Conservation (phyloP, 768 basidiomycete species). For the Mrakia blollopis region DNA sequence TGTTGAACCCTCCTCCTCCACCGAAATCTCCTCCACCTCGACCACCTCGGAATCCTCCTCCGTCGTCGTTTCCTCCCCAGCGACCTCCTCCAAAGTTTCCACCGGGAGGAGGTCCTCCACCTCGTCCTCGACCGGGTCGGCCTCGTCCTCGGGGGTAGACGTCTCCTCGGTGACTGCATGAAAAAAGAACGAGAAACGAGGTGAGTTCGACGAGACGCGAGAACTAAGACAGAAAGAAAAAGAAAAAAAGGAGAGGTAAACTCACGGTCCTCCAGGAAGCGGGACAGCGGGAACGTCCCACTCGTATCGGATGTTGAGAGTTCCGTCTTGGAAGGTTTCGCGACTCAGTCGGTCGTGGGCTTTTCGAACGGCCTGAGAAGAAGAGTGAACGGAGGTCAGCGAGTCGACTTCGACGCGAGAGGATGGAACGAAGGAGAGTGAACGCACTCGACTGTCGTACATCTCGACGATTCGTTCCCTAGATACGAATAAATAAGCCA, state of each 20-base stretch:
- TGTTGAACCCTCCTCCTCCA: slow-evolving; percentile 43
- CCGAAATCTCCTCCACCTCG: slow-evolving; percentile 47
- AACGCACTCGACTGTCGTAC: slow-evolving; percentile 74
- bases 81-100: background rate
- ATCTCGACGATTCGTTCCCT: slow-evolving; percentile 92
- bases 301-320: slow-evolving; percentile 78
- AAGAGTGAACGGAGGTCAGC: slow-evolving; percentile 27
- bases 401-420: background rate
- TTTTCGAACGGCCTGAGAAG: slow-evolving; percentile 63
- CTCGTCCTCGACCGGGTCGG: background rate
- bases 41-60: slow-evolving; percentile 43
- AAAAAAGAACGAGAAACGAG: slow-evolving; percentile 29
- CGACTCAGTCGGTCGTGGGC: slow-evolving; percentile 75
- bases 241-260: slow-evolving; percentile 43
- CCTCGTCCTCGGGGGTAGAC: slow-evolving; percentile 26
- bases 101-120: slow-evolving; percentile 4
- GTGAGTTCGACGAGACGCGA: slow-evolving; percentile 43
- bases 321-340: slow-evolving; percentile 73
- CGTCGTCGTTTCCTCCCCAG: slow-evolving; percentile 41
- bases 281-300: slow-evolving; percentile 68
- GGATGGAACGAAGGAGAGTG: background rate
- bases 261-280: slow-evolving; percentile 49
- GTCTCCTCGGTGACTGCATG: slow-evolving; percentile 13
- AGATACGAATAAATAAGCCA: background rate
- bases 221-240: no score